phyloP scores from a whole-genome alignment of 352 stramenopile genomes.

The Thalassiosira delicatula region DNA sequence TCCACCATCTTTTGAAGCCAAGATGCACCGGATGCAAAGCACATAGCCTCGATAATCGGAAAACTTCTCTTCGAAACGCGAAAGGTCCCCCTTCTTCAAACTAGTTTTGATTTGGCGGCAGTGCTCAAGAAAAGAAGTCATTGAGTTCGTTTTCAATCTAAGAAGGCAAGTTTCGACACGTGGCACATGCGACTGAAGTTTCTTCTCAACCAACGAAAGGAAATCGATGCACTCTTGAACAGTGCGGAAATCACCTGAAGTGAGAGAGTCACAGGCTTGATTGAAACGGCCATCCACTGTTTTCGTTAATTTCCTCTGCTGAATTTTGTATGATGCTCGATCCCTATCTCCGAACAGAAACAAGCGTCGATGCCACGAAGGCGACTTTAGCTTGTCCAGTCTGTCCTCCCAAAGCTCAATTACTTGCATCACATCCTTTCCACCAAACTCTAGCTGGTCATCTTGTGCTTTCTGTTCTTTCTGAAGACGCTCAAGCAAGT shows the following conservation, averaged over 20 bases:
- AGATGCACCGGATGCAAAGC: conserved; percentile 43
- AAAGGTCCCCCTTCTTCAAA: conserved; percentile 26
- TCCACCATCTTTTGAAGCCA: conserved; percentile 20
- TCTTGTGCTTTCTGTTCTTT: conserved; percentile 55
- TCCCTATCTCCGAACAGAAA: conserved; percentile 1
- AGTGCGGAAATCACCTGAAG: conserved; percentile 41
- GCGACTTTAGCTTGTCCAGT: conserved; percentile 44
- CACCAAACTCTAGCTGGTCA: conserved; percentile 57
- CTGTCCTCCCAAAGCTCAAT: conserved; percentile 35
- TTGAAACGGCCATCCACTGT: conserved; percentile 39
- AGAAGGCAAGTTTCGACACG: conserved; percentile 15
- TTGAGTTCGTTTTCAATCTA: conserved; percentile 16
- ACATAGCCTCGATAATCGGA: conserved; percentile 62
- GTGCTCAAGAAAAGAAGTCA: conserved; percentile 40
- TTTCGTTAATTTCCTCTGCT: conserved; percentile 16
- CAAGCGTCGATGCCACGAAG: background rate
- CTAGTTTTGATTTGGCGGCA: conserved; percentile 44
- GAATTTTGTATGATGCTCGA: conserved; percentile 47
- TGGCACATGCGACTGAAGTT: conserved; percentile 48
- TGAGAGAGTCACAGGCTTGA: conserved; percentile 32
- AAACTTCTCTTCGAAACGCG: conserved; percentile 67
- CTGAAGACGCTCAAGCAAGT: conserved; percentile 37
- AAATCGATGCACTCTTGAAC: conserved; percentile 63
- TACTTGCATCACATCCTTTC: conserved; percentile 28
- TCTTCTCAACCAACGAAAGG: conserved; percentile 45